Base-by-base conservation (phyloP, 495 filamentous ascomycete genomes). In the Cercophora samala region DNA sequence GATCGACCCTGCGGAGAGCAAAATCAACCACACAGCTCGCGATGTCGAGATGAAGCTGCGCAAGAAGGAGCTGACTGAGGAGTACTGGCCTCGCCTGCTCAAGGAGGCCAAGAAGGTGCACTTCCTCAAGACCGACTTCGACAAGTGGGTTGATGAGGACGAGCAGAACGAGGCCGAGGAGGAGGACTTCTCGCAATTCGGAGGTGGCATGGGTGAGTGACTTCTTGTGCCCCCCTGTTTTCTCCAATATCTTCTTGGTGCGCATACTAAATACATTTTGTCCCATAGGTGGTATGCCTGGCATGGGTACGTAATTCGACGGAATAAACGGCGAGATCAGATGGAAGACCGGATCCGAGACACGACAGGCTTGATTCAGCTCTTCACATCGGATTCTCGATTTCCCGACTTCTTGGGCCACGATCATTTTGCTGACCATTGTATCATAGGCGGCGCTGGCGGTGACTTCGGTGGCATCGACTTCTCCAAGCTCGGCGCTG, bases 61-160 rank as follows among this genome's bases (percentile, higher is more conserved):
- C 77, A 99, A 99, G 91, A 97, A 97, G 90, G 93, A 96, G 71
- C 83, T 93, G 29, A 90, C 91, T 79, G 83, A 88, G 66, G 91
- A 92, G 74, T 98, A 88, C 85, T 99, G 95, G 95, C 95, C 95
- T 52, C 88, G 95, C 70, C 85, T 99, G 65, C 81, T 97, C 74
- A 97, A 97, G 88, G 90, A 92, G 25, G 79, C 79, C 51, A 89
- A 92, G 87, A 97, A 91, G 85, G 75, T 89, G 62, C 95, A 98
- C 83, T 99, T 95, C 88, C 79, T 99, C 74, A 97, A 97, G 91
- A 99, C 95, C 71, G 90, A 99, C 79, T 99, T 99, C 73, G 92
- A 97, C 81, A 98, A 98, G 93, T 99, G 96, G 96, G 93, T 99
- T 71, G 96, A 98, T 77, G 95, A 98, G 87, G 95, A 99, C 78